These are phyloP conservation scores for Castanopsis chinensis DNA, from an alignment of 306 rosid genomes.

Conservation along the genomic window DNA sequence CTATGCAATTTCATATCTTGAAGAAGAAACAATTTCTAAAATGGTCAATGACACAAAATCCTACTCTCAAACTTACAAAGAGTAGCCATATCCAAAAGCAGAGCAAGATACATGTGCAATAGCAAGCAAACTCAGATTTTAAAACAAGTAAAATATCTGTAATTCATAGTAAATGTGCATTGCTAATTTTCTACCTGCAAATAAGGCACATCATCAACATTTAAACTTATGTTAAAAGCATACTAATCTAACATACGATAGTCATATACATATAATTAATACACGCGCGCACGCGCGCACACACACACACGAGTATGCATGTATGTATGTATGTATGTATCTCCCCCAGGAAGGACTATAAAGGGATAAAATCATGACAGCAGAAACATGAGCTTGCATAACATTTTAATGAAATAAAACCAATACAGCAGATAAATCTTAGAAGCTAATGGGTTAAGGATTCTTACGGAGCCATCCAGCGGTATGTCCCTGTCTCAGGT, in stretches of 20 bases:
- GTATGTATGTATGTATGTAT: no score
- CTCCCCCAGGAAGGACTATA: not conserved
- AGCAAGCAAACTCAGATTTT: not conserved
- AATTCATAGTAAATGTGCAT: not conserved
- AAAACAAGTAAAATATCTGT: not conserved
- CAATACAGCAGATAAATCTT: not conserved
- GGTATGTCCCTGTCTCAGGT: conserved; percentile 96
- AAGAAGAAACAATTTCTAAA: not conserved
- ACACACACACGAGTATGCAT: not conserved
- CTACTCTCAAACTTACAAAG: not conserved
- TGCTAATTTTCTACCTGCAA: not conserved
- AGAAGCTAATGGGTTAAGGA: conserved; percentile 15
- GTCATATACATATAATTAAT: not conserved
- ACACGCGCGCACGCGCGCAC: not conserved
- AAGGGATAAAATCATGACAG: not conserved
- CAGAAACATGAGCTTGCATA: no score
- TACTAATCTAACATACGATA: not conserved
- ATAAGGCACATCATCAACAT: not conserved
- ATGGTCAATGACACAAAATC: not conserved
- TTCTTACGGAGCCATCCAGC: conserved; percentile 99
- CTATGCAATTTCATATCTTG: not conserved
- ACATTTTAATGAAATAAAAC: not conserved
- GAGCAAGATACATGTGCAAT: not conserved
- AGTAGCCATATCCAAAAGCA: not conserved
- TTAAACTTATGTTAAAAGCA: not conserved